Conservation (phyloP, 495 filamentous ascomycete genomes). For the Delitschia confertaspora region DNA sequence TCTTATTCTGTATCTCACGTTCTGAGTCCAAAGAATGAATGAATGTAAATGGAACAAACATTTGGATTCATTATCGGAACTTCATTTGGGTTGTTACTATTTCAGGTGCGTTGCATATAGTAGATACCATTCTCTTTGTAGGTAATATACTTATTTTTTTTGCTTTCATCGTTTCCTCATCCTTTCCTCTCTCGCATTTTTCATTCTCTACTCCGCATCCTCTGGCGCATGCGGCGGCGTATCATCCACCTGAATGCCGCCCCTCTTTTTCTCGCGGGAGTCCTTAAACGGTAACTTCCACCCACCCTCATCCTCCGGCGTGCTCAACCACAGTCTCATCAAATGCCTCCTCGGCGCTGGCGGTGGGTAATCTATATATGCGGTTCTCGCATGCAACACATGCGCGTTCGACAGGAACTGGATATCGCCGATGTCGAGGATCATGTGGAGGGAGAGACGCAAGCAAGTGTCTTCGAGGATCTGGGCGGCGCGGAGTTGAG, state of each 20-base stretch:
- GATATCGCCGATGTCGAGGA: conserved; percentile 37
- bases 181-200: not conserved
- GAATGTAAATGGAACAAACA: too few species aligned
- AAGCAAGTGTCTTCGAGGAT: conserved; percentile 34
- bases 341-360: conserved; percentile 39
- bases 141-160: too few species aligned
- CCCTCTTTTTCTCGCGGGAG: conserved; percentile 71
- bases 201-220: conserved; percentile 56
- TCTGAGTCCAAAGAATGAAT: too few species aligned
- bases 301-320: conserved; percentile 71
- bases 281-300: conserved; percentile 80
- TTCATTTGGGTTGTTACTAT: too few species aligned
- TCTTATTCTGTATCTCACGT: too few species aligned
- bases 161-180: too few species aligned
- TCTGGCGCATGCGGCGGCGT: conserved; percentile 56
- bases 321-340: conserved; percentile 78
- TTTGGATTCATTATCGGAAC: too few species aligned
- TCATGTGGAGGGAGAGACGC: conserved; percentile 34
- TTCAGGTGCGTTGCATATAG: too few species aligned
- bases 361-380: conserved; percentile 35
- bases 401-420: conserved; percentile 35
- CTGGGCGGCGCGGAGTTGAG: conserved; percentile 27
- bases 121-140: too few species aligned
- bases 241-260: conserved; percentile 80
- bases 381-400: conserved; percentile 34